phyloP scores from a whole-genome alignment of 106 monocot species.

The Gastrodia elata region DNA sequence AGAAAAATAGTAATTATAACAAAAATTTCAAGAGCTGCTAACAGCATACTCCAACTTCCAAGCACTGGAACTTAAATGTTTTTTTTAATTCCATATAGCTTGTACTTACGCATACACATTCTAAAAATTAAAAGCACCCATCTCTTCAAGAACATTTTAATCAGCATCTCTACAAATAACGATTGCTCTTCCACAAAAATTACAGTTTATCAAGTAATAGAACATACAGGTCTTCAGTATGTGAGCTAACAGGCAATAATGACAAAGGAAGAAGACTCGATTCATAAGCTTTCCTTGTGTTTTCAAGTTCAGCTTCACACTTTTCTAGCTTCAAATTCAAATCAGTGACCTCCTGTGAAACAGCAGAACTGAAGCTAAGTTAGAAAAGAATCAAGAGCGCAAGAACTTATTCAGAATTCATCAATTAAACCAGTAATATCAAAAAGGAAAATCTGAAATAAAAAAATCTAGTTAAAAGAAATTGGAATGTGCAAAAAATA shows the following conservation, averaged over 20 bases:
- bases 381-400: background rate
- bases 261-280: conserved; percentile 35
- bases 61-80: too few relatives aligned
- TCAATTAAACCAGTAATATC: background rate
- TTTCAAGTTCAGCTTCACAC: conserved; percentile 81
- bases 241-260: conserved; percentile 17
- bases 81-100: too few relatives aligned
- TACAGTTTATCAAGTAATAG: background rate
- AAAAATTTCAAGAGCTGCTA: background rate
- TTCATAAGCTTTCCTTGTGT: conserved; percentile 57
- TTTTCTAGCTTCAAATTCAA: conserved; percentile 66
- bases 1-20: background rate
- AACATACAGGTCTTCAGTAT: conserved; percentile 48
- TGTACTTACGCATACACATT: background rate
- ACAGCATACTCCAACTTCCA: background rate
- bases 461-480: background rate
- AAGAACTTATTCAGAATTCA: background rate
- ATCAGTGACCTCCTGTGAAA: conserved; percentile 31
- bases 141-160: background rate
- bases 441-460: background rate
- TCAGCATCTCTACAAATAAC: background rate
- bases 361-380: conserved; percentile 4
- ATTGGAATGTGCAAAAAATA: background rate
- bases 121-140: background rate
- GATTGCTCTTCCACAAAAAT: background rate